Base-by-base conservation (phyloP, 148 eudicot genomes). In the Camellia lanceoleosa region DNA sequence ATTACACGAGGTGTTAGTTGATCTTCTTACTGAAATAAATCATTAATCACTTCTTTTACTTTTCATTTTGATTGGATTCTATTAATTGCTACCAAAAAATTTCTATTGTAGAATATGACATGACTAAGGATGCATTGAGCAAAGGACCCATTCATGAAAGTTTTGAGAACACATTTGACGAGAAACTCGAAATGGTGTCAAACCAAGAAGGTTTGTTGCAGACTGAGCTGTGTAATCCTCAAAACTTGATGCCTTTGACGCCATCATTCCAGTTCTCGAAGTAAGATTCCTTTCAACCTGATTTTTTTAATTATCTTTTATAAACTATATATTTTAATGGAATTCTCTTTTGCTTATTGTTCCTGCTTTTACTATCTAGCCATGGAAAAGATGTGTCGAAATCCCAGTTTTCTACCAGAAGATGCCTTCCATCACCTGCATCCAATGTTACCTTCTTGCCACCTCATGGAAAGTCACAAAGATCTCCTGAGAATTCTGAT, bases 371-470 rank as follows among this genome's bases (percentile, higher is more conserved):
- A 58, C 65, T 47, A 68, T 76, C 71, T 43, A 82, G 84, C 83
- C 80, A 78, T n/a, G 80, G 75, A 63, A 89, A 85, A 75, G 84
- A 85, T 78, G 79, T 76, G 11, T 80, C 78, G 71, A 74, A 82
- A 76, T 79, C 91, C 59, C 82, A 77, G 77, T 74, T 73, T 71
- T 73, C 87, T 75, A 77, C 86, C 54, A 78, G 83, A 80, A 81
- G 81, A 82, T 80, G 79, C 78, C 76, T 85, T 79, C 81, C 80
- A 55, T 83, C 98, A 77, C 88, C 91, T 67, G 89, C 89, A 70
- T 81, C 90, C 77, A 82, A 81, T 79, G 74, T 80, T 12, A 79
- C 76, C 76, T 81, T 64, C 18, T 70, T 74, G 73, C 79, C 85
- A 13, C 62, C 82, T 5, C 81, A 74, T 47, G 51, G 51, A 47